Evolutionary conservation across 441 rosid species (phyloP), one percentile per base, ranked within the genome.

Genomic region (Codiaeum variegatum): DNA sequence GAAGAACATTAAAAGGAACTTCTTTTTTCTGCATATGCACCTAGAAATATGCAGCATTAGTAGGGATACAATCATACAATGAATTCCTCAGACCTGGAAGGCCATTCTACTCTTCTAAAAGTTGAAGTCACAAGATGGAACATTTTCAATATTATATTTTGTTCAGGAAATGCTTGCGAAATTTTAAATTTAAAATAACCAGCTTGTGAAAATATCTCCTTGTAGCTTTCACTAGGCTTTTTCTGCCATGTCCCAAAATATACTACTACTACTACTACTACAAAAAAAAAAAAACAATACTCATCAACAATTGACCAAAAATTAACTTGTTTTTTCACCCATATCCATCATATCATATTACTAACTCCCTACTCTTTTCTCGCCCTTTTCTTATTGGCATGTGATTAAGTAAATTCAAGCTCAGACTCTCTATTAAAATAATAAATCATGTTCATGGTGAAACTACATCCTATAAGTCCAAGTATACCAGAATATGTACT

Each of bases 381-480:
- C 51, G 54, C n/a, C 40, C 36, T 6, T 15, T 51, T 36, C n/a
- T 67, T 52, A 47, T 28, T 23, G 36, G 19, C 58, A 12, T 24
- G 36, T 5, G 10, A 69, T 55, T 19, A n/a, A 66, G 9, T 21
- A 3, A 40, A 40, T 19, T 9, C 66, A 44, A 72, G 23, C 59
- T 18, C 59, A 49, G 44, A 51, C 66, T 49, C 65, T 52, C 69
- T 58, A 40, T 15, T 12, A 44, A 23, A 56, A 31, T 0, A 21
- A 42, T 42, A 44, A 51, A 62, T 44, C 61, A 5, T 23, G 36
- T 34, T 55, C 3, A 63, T 47, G 62, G 46, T 63, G 60, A 63
- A 38, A 32, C 12, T 62, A 11, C 66, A 46, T 49, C 68, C n/a
- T 28, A 62, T 36, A 36, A 65, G 31, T 73, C 52, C 40, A 44